Base-by-base conservation (phyloP, 2,329 filamentous ascomycete genomes). In the Lachnellula occidentalis region DNA sequence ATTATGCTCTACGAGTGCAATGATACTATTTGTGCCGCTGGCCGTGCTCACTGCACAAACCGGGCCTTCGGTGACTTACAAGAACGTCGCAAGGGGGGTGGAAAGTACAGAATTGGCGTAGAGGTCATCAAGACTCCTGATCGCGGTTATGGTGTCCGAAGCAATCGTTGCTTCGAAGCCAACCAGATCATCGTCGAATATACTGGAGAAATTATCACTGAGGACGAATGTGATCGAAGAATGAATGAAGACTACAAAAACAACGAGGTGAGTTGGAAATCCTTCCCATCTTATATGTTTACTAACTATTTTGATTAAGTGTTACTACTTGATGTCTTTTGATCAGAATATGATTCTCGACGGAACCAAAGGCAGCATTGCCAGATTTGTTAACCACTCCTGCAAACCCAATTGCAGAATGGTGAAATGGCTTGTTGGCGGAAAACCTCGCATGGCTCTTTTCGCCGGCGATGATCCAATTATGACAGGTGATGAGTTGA, bases 281-380 rank as follows among this genome's bases (percentile, higher is more conserved):
- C 19, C 43, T 45, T 24, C 45, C 17, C 34, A 45, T 48, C 52
- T 61, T 52, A 66, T 50, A 42, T 14, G 37, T 51, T 42, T 45
- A 24, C 58, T 66, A 57, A 65, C 36, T 34, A 24, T 17, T 31
- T 31, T 11, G 8, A 14, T 43, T 12, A 63, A 96, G 89, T 96
- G 91, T 72, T 97, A 96, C 72, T 99, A 99, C 71, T 78, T 99
- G 48, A 99, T 99, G 94, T 91, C 90, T 53, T 96, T 97, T 69
- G 92, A 97, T 68, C 91, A 96, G 71, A 94, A 95, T 71, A 94
- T 97, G 85, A 95, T 97, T 66, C 95, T 99, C 61, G 94, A 99
- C 74, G 94, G 92, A 34, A 96, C 92, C 27, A 90, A 90, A 53
- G 94, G 94, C 65, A 95, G 90, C 61, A 95, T 97, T 72, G 92